phyloP scores from a whole-genome alignment of 371 early-diverging fungal genomes.

The Apophysomyces elegans region DNA sequence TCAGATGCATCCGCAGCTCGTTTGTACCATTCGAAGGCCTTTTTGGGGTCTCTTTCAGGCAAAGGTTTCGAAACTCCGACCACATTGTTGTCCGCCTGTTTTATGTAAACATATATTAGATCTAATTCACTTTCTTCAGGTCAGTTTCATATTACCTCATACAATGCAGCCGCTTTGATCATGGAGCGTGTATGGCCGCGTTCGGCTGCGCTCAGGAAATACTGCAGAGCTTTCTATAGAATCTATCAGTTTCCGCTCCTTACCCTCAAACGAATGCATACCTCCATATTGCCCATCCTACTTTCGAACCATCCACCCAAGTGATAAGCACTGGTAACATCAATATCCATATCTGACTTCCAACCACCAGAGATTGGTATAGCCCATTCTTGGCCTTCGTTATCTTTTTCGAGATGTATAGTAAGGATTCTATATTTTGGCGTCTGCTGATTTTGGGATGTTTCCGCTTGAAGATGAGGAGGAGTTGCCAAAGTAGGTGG shows the following conservation, averaged over 20 bases:
- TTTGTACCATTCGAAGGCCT: slow-evolving; percentile 54
- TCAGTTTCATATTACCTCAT: slow-evolving; percentile 31
- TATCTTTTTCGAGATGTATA: slow-evolving; percentile 54
- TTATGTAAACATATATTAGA: not conserved
- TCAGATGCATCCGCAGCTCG: slow-evolving; percentile 43
- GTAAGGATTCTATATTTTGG: slow-evolving; percentile 50
- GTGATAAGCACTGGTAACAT: slow-evolving; percentile 50
- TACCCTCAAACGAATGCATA: slow-evolving; percentile 13
- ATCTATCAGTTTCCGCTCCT: not conserved
- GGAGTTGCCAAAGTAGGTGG: slow-evolving; percentile 32
- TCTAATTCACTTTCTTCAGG: not conserved
- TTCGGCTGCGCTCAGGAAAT: slow-evolving; percentile 46
- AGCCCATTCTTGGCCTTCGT: slow-evolving; percentile 36
- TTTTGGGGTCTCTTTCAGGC: slow-evolving; percentile 39
- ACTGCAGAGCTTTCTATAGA: slow-evolving; percentile 44
- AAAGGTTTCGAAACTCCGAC: slow-evolving; percentile 15
- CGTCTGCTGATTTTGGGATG: slow-evolving; percentile 16
- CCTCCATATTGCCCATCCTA: slow-evolving; percentile 45
- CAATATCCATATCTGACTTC: slow-evolving; percentile 45
- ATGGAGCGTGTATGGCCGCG: slow-evolving; percentile 51
- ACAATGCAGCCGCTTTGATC: slow-evolving; percentile 49
- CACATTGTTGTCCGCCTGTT: slow-evolving; percentile 15
- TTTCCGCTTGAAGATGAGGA: slow-evolving; percentile 2
- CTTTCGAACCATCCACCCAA: slow-evolving; percentile 51
- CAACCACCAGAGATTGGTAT: slow-evolving; percentile 32